These are phyloP conservation scores for Venturia nashicola DNA, from an alignment of 2,329 filamentous ascomycete species.

Conservation along the genomic window DNA sequence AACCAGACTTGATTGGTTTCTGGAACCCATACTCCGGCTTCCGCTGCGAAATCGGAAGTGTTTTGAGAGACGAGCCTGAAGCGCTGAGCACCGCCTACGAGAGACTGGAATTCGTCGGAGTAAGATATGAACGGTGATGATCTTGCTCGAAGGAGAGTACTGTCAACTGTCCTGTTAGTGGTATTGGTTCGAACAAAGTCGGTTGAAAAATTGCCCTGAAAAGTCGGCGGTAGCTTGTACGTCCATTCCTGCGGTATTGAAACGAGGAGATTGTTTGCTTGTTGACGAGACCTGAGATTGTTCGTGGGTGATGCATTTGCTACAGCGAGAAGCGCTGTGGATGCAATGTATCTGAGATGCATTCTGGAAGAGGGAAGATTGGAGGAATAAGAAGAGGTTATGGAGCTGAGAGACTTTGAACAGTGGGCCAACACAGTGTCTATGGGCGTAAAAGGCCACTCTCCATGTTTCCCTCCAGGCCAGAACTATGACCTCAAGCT, in stretches of 20 bases:
- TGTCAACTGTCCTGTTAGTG: neutral
- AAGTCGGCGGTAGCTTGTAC: neutral
- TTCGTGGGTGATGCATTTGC: neutral
- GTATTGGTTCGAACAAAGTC: neutral
- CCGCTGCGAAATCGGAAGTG: conserved; percentile 14
- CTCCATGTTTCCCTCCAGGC: neutral
- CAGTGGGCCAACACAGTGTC: neutral
- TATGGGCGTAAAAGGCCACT: neutral
- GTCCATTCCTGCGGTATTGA: conserved; percentile 1
- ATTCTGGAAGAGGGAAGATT: neutral
- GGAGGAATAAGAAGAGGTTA: neutral
- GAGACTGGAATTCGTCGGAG: neutral
- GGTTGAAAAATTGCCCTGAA: neutral
- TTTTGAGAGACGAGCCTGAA: neutral
- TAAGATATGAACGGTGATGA: conserved; percentile 3
- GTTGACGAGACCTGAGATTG: neutral
- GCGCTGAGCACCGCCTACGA: neutral
- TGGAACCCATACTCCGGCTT: conserved; percentile 17
- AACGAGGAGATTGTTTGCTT: conserved; percentile 2
- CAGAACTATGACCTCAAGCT: neutral
- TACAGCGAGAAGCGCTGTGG: neutral
- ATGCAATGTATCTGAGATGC: neutral
- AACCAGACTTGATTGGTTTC: conserved; percentile 16
- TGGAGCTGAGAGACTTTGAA: neutral
- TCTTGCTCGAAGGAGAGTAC: neutral